Evolutionary conservation across 2,329 filamentous ascomycete genomes (phyloP), one percentile per base, ranked within the genome.

Genomic region (Pseudohalonectria lignicola): DNA sequence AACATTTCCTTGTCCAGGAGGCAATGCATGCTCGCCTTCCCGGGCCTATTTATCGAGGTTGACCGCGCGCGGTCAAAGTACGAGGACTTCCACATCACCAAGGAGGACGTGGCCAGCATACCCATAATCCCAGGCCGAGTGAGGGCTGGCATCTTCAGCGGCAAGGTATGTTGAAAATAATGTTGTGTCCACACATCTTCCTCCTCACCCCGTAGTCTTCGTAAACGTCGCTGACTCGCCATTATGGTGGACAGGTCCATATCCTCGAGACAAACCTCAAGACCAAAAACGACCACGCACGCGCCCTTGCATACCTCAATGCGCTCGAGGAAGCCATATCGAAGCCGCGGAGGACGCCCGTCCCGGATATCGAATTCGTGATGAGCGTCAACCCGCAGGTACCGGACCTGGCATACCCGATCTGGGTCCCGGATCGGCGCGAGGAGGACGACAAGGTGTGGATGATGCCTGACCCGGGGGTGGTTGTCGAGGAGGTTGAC

Each of bases 311-410:
- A 12, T 15, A 26, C n/a, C 23, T 36, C 8, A 13, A 15, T 7
- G 26, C 34, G 8, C 20, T 29, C 5, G 16, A 36, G n/a, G 34
- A 36, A 18, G 34, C 34, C 6, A 20, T 28, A 18, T 5, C 31
- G 11, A 26, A 16, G n/a, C 28, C 23, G 23, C 16, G 9, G 11
- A n/a, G 21, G 13, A 29, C 23, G 8, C 20, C 15, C 21, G n/a
- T 20, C 6, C 23, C 34, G n/a, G 15, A 19, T 23, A 36, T 29
- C 25, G 23, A 36, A 23, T 29, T 36, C 25, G 23, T 29, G 15
- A 17, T 36, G 21, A 36, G 34, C 34, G 34, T 29, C 23, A 36
- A 36, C 34, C 34, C 21, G 23, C 34, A 36, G 5, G 23, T 36
- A 10, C n/a, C 21, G 4, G 34, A 36, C n/a, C 15, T 36, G 20